Base-by-base conservation (phyloP, 2,329 filamentous ascomycete species). In the Trichoderma semiorbis region DNA sequence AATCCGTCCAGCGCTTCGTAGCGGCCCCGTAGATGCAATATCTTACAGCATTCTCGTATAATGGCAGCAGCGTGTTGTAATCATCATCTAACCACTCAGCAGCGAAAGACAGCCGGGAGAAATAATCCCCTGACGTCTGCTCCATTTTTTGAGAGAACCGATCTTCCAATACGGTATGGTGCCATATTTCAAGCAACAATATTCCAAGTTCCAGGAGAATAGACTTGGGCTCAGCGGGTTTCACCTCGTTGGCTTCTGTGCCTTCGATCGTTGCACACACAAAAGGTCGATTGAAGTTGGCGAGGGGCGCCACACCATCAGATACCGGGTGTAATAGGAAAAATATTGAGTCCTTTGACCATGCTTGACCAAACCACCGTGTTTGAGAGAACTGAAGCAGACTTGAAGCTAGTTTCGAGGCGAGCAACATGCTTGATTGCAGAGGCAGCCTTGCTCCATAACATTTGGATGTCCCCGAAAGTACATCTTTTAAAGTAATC, bases 351-450 rank as follows among this genome's bases (percentile, higher is more conserved):
- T 71, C 39, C 26, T 71, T 71, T 16, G 63, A 61, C 70, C 70
- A 71, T 10, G 70, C 34, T 7, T 62, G 34, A 2, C 70, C 28
- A 12, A 43, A 47, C 70, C 70, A 71, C 1, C 18, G 39, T 39
- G 70, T 71, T 6, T 69, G 70, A 14, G 53, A 68, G 28, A 68
- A 55, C 5, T 71, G 70, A 11, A 71, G 70, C 18, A 71, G 32
- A 6, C 63, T 71, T n/a, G 70, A 71, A 6, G 63, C 70, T 2
- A 68, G 53, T 11, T 53, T 67, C 14, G 65, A 39, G 18, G 70
- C 70, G 2, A 71, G 70, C 16, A 71, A 32, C 70, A 71, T 71
- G 28, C 63, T 30, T 10, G 55, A 34, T 4, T 57, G 63, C 7
- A 71, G 55, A 36, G 70, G 63, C 16, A 61, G 7, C 36, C 55